Evolutionary conservation across 2,329 filamentous ascomycete genomes (phyloP).

Genomic region (Fusarium ramigenum): DNA sequence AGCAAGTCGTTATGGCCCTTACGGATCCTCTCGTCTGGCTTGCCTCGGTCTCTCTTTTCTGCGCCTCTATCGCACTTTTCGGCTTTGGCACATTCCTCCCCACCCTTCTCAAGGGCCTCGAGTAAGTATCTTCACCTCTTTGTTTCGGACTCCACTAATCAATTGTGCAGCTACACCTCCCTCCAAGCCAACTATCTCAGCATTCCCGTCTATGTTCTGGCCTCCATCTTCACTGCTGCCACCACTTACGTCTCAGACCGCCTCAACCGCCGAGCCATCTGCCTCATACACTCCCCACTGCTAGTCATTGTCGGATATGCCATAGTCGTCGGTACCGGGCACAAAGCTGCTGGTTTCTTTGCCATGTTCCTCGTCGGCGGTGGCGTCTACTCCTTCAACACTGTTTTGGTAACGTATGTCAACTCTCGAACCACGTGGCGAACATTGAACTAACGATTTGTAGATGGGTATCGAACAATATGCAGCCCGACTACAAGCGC

Average conservation of each 20-base stretch:
- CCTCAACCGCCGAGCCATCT: slow-evolving; percentile 36
- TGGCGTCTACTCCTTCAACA: slow-evolving; percentile 27
- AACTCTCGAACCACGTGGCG: too few relatives aligned
- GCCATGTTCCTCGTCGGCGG: slow-evolving; percentile 39
- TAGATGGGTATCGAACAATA: slow-evolving; percentile 59
- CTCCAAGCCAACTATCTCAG: slow-evolving; percentile 49
- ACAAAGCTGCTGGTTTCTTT: slow-evolving; percentile 38
- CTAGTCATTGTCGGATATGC: slow-evolving; percentile 45
- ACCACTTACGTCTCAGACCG: slow-evolving; percentile 35
- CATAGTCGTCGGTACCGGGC: slow-evolving; percentile 39
- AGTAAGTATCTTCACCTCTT: slow-evolving; percentile 21
- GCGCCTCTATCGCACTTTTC: slow-evolving; percentile 43
- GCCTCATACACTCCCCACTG: slow-evolving; percentile 27
- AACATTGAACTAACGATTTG: slow-evolving; percentile 38
- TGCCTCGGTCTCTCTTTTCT: slow-evolving; percentile 29
- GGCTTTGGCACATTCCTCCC: slow-evolving; percentile 51
- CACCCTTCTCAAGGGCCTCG: slow-evolving; percentile 47
- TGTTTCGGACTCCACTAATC: not conserved
- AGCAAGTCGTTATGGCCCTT: slow-evolving; percentile 35
- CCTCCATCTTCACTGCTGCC: slow-evolving; percentile 29
- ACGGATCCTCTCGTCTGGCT: slow-evolving; percentile 46
- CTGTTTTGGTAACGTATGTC: slow-evolving; percentile 27
- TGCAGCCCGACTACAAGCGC: slow-evolving; percentile 58
- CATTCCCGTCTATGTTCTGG: slow-evolving; percentile 47
- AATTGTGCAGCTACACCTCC: slow-evolving; percentile 19